These are phyloP conservation scores for Phytophthora cactorum DNA, from an alignment of 352 stramenopile genomes.

Conservation along the genomic window DNA sequence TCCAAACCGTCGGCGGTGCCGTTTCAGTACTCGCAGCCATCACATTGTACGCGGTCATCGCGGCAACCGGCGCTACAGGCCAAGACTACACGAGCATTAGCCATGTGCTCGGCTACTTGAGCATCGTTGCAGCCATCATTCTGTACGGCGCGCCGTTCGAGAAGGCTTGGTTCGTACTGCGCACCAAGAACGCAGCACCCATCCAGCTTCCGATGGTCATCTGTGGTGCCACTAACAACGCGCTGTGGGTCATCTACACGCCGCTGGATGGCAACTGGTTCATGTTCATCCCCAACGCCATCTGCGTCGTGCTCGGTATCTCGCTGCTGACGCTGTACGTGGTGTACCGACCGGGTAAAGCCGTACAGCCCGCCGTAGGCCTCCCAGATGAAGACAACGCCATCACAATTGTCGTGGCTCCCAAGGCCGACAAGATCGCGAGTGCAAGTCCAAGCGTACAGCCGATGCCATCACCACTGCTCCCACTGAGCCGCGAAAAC, in stretches of 20 bases:
- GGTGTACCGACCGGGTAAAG: constrained; percentile 47
- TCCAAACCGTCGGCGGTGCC: constrained; percentile 30
- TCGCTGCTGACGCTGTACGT: constrained; percentile 48
- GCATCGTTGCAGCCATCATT: constrained; percentile 40
- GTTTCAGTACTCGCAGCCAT: constrained; percentile 33
- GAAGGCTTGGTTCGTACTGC: constrained; percentile 47
- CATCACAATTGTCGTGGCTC: constrained; percentile 36
- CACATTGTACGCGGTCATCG: constrained; percentile 53
- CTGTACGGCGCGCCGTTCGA: constrained; percentile 51
- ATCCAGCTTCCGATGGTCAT: constrained; percentile 61
- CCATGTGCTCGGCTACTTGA: constrained; percentile 43
- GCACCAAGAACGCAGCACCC: constrained; percentile 48
- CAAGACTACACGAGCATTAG: constrained; percentile 40
- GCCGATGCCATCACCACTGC: constrained; percentile 31
- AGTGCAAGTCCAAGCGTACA: constrained; percentile 30
- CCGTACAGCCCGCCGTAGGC: constrained; percentile 13
- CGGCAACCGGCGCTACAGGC: constrained; percentile 32
- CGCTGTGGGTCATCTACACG: constrained; percentile 55
- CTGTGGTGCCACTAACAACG: constrained; percentile 47
- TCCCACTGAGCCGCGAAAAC: constrained; percentile 29
- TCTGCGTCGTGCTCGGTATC: constrained; percentile 44
- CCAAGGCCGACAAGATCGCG: constrained; percentile 34
- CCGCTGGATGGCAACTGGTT: constrained; percentile 53
- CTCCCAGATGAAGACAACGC: constrained; percentile 28
- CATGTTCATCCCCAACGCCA: constrained; percentile 55